Base-by-base conservation (phyloP, 2,329 filamentous ascomycete species). In the Cryphonectria nitschkei region DNA sequence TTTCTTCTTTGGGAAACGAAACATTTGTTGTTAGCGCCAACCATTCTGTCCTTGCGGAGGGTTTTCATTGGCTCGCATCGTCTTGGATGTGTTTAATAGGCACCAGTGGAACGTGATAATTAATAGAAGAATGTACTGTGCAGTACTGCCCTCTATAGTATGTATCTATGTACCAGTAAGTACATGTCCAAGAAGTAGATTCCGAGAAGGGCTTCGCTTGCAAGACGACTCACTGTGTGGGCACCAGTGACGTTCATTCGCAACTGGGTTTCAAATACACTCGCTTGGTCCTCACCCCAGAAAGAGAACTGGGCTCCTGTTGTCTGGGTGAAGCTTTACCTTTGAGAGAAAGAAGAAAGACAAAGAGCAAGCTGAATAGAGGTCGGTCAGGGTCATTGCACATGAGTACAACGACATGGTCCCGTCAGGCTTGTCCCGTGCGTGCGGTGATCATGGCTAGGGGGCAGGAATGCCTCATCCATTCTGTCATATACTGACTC, bases 401-500 rank as follows among this genome's bases (percentile, higher is more conserved):
- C 37, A 39, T 11, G 11, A 13, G 37, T 39, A 39, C 37, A 39
- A 39, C 11, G 37, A 52, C 46, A 22, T 52, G 46, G 22, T 39
- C 46, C 46, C 19, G 34, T 52, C 46, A 26, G n/a, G n/a, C 22
- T 56, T 56, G n/a, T 29, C 52, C 52, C 52, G n/a, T 32, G 3
- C 52, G 52, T 56, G 11, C 9, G n/a, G 5, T 8, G 11, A 14
- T 56, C 14, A 56, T 19, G 54, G 14, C 54, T 14, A 29, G 52
- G 54, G 19, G 19, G 46, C 46, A 6, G 22, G 9, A n/a, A n/a
- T 2, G 1, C 37, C 3, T 6, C 11, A 11, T 19, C 34, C 19
- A 39, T 60, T 22, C 52, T 7, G 66, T 71, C 69, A 68, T 60
- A 68, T 71, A 71, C 68, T 61, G 61, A 68, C 63, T 68, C 68